phyloP scores from a whole-genome alignment of 1,284 basidiomycete species.

The Ceratobasidium sp. region DNA sequence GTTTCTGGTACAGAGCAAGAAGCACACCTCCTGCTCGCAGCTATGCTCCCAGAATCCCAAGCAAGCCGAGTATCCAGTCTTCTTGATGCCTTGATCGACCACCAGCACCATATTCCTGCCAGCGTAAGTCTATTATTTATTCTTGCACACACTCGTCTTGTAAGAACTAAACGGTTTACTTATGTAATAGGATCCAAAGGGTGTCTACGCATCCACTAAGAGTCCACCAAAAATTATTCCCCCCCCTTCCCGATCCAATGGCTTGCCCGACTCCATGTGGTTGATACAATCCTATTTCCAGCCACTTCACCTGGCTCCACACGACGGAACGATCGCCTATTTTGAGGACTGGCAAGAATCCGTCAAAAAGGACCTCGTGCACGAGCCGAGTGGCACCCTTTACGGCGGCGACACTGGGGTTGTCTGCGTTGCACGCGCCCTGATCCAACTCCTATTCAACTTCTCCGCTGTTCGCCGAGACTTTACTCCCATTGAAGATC shows the following conservation, averaged over 20 bases:
- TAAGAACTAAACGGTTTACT: too few species aligned
- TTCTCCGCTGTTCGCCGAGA: neutral
- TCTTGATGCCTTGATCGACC: neutral
- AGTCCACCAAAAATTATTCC: too few species aligned
- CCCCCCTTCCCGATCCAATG: too few species aligned
- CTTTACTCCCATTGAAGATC: neutral
- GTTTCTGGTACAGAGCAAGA: neutral
- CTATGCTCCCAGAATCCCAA: neutral
- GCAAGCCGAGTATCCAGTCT: neutral
- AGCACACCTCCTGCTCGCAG: neutral
- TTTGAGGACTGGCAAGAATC: too few species aligned
- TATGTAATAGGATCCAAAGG: too few species aligned
- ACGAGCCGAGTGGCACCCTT: neutral
- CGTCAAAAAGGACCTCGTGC: too few species aligned
- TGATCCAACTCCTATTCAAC: neutral
- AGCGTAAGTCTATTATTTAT: neutral
- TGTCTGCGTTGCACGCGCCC: conserved; percentile 6
- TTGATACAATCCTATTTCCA: too few species aligned
- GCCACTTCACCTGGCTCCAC: too few species aligned
- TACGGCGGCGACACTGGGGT: neutral
- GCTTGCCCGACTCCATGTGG: too few species aligned
- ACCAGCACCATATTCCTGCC: neutral
- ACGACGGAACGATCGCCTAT: too few species aligned
- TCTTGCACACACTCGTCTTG: too few species aligned
- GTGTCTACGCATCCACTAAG: too few species aligned